Conservation (phyloP, 352 stramenopile genomes). For the Pythium sukuiense region DNA sequence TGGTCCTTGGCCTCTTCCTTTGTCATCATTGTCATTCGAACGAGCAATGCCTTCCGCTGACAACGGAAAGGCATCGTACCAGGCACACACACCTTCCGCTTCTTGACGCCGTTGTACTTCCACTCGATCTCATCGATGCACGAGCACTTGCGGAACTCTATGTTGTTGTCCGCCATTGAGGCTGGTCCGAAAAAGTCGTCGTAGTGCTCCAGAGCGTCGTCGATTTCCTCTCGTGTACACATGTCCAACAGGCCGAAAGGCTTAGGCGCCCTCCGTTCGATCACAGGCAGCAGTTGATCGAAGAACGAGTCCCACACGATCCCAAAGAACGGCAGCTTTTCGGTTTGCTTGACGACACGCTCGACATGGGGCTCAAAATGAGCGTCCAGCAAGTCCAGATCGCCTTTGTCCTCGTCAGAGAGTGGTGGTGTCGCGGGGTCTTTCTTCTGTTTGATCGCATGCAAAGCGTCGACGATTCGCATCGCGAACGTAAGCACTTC, state of each 20-base stretch:
- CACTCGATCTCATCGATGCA: constrained; percentile 47
- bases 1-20: constrained; percentile 67
- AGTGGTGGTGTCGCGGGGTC: not conserved
- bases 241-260: constrained; percentile 25
- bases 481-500: constrained; percentile 41
- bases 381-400: constrained; percentile 35
- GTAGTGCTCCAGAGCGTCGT: constrained; percentile 56
- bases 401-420: constrained; percentile 9
- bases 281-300: constrained; percentile 36
- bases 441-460: not conserved
- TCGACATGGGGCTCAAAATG: constrained; percentile 52
- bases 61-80: constrained; percentile 43
- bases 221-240: constrained; percentile 46
- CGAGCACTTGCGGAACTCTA: constrained; percentile 44
- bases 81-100: constrained; percentile 51
- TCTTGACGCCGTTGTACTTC: constrained; percentile 18
- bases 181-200: constrained; percentile 55
- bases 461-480: constrained; percentile 13
- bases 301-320: constrained; percentile 62
- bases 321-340: constrained; percentile 51
- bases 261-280: constrained; percentile 33
- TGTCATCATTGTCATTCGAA: constrained; percentile 65
- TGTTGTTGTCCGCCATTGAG: constrained; percentile 24
- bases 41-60: constrained; percentile 40
- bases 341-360: constrained; percentile 33